Evolutionary conservation across 2,329 filamentous ascomycete genomes (phyloP).

Genomic region (Malbranchea zuffiana): DNA sequence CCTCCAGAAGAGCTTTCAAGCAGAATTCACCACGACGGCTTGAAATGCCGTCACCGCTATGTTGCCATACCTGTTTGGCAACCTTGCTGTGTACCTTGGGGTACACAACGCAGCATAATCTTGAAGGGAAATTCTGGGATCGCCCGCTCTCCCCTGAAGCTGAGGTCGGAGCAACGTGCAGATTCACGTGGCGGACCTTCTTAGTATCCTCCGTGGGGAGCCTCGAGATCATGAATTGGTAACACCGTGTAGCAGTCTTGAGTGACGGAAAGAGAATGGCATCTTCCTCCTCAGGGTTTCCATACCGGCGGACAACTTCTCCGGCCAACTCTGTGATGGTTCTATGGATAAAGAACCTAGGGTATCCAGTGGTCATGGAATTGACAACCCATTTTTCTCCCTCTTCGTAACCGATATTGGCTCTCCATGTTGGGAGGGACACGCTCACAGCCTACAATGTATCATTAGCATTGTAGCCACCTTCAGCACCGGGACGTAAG

Average conservation of each 20-base stretch:
- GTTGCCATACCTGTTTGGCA: constrained; percentile 96
- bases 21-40: constrained; percentile 88
- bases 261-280: constrained; percentile 76
- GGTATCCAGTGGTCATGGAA: constrained; percentile 84
- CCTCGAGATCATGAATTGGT: constrained; percentile 53
- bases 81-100: constrained; percentile 54
- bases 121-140: constrained; percentile 39
- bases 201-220: constrained; percentile 27
- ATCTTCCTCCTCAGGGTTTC: constrained; percentile 44
- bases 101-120: constrained; percentile 61
- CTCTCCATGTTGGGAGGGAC: constrained; percentile 82
- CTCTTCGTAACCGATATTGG: constrained; percentile 90
- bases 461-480: constrained; percentile 10
- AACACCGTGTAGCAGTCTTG: constrained; percentile 59
- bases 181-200: constrained; percentile 44
- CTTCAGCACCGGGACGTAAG: no score
- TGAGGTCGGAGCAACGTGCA: constrained; percentile 52
- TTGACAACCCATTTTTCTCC: constrained; percentile 75
- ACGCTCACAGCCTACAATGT: constrained; percentile 77
- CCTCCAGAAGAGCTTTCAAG: constrained; percentile 60
- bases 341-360: constrained; percentile 86
- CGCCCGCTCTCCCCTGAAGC: constrained; percentile 46
- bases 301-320: constrained; percentile 53
- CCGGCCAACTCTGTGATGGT: constrained; percentile 63
- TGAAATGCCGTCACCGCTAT: constrained; percentile 83